Evolutionary conservation across 2,329 filamentous ascomycete genomes (phyloP).

Genomic region (Macrophomina phaseolina): DNA sequence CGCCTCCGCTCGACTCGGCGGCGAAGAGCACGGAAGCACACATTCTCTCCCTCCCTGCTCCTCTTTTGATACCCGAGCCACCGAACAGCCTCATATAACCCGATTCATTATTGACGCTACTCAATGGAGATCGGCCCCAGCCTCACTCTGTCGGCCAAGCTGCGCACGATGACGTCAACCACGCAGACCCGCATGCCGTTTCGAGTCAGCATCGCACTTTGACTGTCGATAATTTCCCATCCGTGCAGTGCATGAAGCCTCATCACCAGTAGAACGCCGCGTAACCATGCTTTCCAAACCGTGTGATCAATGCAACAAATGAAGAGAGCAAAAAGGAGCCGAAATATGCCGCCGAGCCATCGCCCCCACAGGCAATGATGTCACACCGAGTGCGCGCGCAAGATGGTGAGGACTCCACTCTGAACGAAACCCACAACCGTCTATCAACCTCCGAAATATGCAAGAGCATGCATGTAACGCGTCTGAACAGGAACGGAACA

Average conservation of each 20-base stretch:
- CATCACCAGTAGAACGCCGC: neutral
- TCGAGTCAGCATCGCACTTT: neutral
- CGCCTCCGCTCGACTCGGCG: neutral
- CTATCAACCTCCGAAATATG: neutral
- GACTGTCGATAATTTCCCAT: neutral
- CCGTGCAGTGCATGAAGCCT: neutral
- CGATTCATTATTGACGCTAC: neutral
- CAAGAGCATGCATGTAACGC: too few species aligned
- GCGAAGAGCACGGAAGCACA: neutral
- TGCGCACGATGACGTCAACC: neutral
- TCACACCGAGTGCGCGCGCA: neutral
- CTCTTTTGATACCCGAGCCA: neutral
- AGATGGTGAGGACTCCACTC: neutral
- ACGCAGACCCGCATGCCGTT: neutral
- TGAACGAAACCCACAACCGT: neutral
- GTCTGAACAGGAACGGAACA: too few species aligned
- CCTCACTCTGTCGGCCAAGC: neutral
- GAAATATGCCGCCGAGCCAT: neutral
- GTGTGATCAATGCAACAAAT: conserved; percentile 3
- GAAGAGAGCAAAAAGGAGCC: neutral
- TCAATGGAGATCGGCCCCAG: neutral
- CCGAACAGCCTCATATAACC: neutral
- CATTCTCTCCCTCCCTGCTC: neutral
- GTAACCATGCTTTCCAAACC: neutral
- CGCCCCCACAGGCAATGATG: conserved; percentile 6